A percentile compares a stretch with the other conserved stretches of the same genome.
Evolutionary conservation across 805 yeast genomes (phyloP).

Genomic region (Wickerhamomyces xylosicus): DNA sequence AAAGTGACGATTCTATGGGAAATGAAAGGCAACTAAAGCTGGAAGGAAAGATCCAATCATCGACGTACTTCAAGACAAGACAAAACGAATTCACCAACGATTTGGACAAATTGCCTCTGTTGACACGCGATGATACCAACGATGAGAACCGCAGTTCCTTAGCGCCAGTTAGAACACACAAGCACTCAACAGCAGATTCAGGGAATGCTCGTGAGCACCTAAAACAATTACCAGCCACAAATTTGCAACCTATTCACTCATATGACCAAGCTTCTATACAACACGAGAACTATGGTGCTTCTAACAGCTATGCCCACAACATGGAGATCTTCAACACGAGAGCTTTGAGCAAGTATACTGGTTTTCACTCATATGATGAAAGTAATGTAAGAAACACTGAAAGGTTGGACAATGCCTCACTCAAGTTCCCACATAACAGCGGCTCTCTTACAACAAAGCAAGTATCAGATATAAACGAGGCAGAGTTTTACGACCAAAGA

Average conservation of each 20-base stretch:
- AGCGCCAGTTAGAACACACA: not conserved
- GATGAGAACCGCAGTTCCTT: slow-evolving; percentile 9
- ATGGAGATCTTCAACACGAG: not conserved
- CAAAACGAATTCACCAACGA: slow-evolving; percentile 1
- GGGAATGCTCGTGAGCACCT: slow-evolving; percentile 3
- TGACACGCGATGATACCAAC: slow-evolving; percentile 1
- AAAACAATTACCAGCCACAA: not conserved
- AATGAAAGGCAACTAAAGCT: too few species aligned
- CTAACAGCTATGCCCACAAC: not conserved
- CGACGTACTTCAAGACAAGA: slow-evolving; percentile 8
- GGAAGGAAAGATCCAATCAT: too few species aligned
- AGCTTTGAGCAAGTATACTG: not conserved
- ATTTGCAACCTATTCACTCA: not conserved
- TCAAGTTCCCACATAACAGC: not conserved
- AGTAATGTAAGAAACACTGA: not conserved
- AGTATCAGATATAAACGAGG: not conserved
- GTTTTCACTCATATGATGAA: not conserved
- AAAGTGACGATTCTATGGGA: not conserved
- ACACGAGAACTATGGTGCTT: not conserved
- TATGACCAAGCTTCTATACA: not conserved
- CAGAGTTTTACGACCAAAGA: not conserved
- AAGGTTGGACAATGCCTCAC: not conserved
- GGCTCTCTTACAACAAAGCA: not conserved
- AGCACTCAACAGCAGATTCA: not conserved
- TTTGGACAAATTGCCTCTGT: not conserved